A percentile compares a stretch with the other conserved stretches of the same genome.
These are phyloP conservation scores for Cercophora scortea DNA, from an alignment of 495 filamentous ascomycete genomes.

Conservation along the genomic window DNA sequence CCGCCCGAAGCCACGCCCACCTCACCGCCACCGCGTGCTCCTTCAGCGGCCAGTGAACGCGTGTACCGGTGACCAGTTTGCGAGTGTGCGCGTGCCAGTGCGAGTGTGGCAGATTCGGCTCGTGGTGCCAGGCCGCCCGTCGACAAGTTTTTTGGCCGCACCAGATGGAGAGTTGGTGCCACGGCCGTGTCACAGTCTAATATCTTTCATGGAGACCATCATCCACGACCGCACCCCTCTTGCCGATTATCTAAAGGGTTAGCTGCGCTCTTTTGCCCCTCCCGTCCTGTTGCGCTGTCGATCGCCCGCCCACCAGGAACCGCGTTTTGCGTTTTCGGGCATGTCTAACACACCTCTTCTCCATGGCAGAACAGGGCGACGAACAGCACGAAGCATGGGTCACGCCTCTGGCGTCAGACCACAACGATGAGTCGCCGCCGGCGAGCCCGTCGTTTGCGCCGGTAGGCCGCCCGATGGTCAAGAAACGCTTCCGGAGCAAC, in stretches of 20 bases:
- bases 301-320: background rate
- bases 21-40: background rate
- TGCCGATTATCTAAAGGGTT: constrained; percentile 90
- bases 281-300: background rate
- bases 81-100: too few species aligned
- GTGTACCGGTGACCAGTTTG: too few species aligned
- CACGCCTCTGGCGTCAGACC: constrained; percentile 26
- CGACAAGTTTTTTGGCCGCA: background rate
- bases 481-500: constrained; percentile 57
- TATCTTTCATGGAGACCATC: constrained; percentile 74
- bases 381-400: constrained; percentile 32
- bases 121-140: too few species aligned
- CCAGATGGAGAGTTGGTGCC: constrained; percentile 25
- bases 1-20: background rate
- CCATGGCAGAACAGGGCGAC: constrained; percentile 31
- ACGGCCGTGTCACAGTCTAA: constrained; percentile 23
- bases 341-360: constrained; percentile 1
- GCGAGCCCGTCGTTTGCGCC: constrained; percentile 64
- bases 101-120: too few species aligned
- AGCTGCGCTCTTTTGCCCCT: constrained; percentile 8
- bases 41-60: too few species aligned
- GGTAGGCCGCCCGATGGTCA: constrained; percentile 59
- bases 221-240: constrained; percentile 86
- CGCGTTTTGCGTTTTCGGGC: background rate
- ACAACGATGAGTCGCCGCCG: constrained; percentile 39